These are phyloP conservation scores for Sextonia rubra DNA, from an alignment of 164 flowering plant species.

Conservation along the genomic window DNA sequence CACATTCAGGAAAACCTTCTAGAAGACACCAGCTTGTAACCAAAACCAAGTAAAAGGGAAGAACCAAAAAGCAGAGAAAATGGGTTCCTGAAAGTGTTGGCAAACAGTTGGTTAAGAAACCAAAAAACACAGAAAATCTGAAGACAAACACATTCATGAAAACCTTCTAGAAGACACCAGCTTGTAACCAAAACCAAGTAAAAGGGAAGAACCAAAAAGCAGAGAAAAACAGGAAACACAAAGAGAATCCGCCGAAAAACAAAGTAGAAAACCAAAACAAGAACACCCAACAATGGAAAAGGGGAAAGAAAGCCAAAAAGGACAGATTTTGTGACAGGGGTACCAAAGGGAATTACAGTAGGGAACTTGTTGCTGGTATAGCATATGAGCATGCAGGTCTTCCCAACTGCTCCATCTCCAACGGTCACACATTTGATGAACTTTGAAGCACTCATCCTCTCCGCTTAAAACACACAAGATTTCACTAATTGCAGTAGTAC, in stretches of 20 bases:
- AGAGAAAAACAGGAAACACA: neutral
- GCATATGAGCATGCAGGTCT: conserved; percentile 96
- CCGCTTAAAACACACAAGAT: neutral
- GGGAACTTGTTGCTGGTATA: conserved; percentile 99
- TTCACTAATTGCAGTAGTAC: neutral
- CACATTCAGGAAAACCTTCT: no score
- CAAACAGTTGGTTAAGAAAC: no score
- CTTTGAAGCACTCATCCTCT: conserved; percentile 85
- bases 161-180: no score
- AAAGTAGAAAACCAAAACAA: neutral
- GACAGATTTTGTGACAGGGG: neutral
- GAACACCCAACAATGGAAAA: neutral
- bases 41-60: no score
- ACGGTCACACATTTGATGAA: conserved; percentile 98
- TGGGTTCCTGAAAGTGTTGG: no score
- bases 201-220: no score
- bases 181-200: no score
- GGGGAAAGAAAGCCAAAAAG: neutral
- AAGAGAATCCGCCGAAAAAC: neutral
- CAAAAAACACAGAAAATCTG: neutral
- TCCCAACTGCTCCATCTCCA: conserved; percentile 99
- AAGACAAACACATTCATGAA: neutral
- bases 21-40: no score
- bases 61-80: no score
- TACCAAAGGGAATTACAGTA: conserved; percentile 44